Evolutionary conservation across 768 basidiomycete species (phyloP).

Genomic region (Rhodotorula taiwanensis): DNA sequence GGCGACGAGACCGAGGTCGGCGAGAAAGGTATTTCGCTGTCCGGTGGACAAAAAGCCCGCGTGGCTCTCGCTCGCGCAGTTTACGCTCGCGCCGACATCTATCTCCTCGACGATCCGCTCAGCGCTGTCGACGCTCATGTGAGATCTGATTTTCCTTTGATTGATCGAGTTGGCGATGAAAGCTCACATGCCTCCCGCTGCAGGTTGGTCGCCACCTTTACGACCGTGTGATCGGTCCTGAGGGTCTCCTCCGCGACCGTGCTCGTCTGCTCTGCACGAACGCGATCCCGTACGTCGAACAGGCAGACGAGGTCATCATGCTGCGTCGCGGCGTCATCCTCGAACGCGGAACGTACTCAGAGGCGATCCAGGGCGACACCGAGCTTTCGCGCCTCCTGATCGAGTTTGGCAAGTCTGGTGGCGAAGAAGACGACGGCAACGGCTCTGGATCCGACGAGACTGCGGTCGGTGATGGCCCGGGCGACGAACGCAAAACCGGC

Average conservation of each 20-base stretch:
- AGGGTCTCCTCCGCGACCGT: constrained; percentile 45
- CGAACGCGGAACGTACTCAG: constrained; percentile 48
- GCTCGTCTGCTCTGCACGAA: constrained; percentile 49
- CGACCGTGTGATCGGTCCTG: constrained; percentile 47
- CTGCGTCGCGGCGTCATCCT: constrained; percentile 47
- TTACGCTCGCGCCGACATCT: constrained; percentile 86
- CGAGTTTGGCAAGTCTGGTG: constrained; percentile 51
- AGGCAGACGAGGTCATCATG: constrained; percentile 48
- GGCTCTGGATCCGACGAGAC: constrained; percentile 28
- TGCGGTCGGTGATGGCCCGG: constrained; percentile 40
- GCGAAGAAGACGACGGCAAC: constrained; percentile 36
- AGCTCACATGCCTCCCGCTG: constrained; percentile 52
- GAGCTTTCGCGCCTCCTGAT: constrained; percentile 51
- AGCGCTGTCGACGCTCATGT: constrained; percentile 73
- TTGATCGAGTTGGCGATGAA: constrained; percentile 42
- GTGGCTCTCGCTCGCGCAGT: constrained; percentile 79
- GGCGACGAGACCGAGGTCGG: constrained; percentile 83
- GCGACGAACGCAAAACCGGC: constrained; percentile 34
- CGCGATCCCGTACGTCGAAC: constrained; percentile 47
- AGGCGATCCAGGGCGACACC: constrained; percentile 35
- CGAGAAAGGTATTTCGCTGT: constrained; percentile 57
- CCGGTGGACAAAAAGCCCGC: constrained; percentile 66
- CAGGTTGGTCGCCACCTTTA: constrained; percentile 79
- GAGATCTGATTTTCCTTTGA: constrained; percentile 54
- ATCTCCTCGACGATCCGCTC: constrained; percentile 83